A percentile compares a stretch with the other conserved stretches of the same genome.
phyloP scores from a whole-genome alignment of 202 grass and related monocot species.

The Zizania palustris region DNA sequence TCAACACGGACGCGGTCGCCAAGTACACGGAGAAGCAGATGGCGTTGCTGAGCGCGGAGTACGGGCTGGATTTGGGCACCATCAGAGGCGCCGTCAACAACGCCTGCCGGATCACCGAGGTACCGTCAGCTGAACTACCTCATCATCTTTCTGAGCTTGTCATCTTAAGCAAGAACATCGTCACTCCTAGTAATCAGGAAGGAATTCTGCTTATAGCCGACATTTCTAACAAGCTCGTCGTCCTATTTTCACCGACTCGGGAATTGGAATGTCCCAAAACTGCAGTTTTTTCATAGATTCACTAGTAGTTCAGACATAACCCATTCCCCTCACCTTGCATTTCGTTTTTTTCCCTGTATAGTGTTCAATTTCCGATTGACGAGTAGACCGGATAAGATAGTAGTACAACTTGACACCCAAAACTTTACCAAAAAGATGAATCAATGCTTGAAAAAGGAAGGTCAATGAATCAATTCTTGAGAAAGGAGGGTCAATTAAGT shows the following conservation, averaged over 20 bases:
- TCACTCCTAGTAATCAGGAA: neutral
- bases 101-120: slow-evolving; percentile 80
- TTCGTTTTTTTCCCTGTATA: neutral
- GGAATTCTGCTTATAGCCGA: neutral
- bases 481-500: slow-evolving; percentile 28
- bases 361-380: neutral
- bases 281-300: neutral
- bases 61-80: slow-evolving; percentile 67
- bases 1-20: slow-evolving; percentile 68
- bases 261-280: neutral
- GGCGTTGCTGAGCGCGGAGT: slow-evolving; percentile 64
- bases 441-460: neutral
- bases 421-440: slow-evolving; percentile 24
- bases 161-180: neutral
- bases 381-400: slow-evolving; percentile 18
- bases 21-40: slow-evolving; percentile 88
- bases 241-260: neutral
- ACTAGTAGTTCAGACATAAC: neutral
- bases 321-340: neutral
- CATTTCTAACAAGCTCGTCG: neutral
- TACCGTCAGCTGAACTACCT: slow-evolving; percentile 30
- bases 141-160: neutral
- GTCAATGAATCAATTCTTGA: slow-evolving; percentile 21
- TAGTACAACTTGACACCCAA: neutral
- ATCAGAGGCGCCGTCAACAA: slow-evolving; percentile 80